These are phyloP conservation scores for Eucalyptus melliodora DNA, from an alignment of 345 rosid genomes.

Conservation along the genomic window DNA sequence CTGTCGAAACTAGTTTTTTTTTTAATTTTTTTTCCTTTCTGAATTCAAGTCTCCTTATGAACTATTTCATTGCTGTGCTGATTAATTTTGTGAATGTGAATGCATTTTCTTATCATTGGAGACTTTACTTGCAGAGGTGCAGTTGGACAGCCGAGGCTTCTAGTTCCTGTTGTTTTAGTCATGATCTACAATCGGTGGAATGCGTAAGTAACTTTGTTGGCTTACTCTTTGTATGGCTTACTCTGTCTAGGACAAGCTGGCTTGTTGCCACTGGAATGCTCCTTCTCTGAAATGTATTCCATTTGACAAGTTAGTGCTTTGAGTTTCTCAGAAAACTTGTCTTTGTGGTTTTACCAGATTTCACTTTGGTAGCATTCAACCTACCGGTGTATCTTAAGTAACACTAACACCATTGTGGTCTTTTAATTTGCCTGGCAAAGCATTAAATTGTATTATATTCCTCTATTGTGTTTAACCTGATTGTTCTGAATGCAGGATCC, in stretches of 20 bases:
- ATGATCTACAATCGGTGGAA: conserved; percentile 95
- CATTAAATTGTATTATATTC: background rate
- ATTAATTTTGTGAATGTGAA: background rate
- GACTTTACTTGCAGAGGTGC: conserved; percentile 55
- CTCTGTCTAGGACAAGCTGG: background rate
- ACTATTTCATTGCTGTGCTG: background rate
- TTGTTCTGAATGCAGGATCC: conserved; percentile 36
- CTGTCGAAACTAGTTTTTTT: background rate
- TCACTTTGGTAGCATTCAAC: background rate
- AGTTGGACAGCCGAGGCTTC: conserved; percentile 71
- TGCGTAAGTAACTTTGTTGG: conserved; percentile 27
- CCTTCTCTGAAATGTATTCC: background rate
- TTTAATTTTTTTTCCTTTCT: background rate
- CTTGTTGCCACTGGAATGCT: background rate
- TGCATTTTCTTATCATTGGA: background rate
- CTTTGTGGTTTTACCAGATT: background rate
- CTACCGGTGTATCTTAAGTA: background rate
- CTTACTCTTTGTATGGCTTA: background rate
- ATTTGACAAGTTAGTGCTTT: background rate
- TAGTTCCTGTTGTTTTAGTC: conserved; percentile 83
- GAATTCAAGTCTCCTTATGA: background rate
- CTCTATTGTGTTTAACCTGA: background rate
- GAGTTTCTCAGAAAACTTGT: background rate
- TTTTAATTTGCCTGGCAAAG: background rate
- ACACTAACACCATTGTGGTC: background rate